A percentile compares a stretch with the other conserved stretches of the same genome.
These are phyloP conservation scores for Calophaca sinica DNA, from an alignment of 306 rosid genomes.

Conservation along the genomic window DNA sequence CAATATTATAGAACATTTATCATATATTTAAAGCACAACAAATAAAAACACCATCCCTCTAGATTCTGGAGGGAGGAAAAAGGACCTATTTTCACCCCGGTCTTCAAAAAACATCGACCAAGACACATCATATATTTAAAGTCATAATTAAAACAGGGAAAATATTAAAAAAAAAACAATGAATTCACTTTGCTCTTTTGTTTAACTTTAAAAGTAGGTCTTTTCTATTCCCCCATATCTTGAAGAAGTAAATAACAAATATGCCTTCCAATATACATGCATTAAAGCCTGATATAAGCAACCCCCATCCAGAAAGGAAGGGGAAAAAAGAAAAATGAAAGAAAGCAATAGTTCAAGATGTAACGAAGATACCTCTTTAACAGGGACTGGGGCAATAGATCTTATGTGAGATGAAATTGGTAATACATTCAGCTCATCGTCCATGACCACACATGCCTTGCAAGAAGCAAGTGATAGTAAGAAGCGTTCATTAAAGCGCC, in stretches of 20 bases:
- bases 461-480: slow-evolving; percentile 89
- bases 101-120: slow-evolving; percentile 35
- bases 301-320: background rate
- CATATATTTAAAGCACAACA: slow-evolving; percentile 37
- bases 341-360: slow-evolving; percentile 14
- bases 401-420: slow-evolving; percentile 94
- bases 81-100: background rate
- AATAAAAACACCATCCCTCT: slow-evolving; percentile 11
- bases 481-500: slow-evolving; percentile 96
- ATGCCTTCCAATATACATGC: slow-evolving; percentile 14
- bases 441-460: slow-evolving; percentile 89
- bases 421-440: slow-evolving; percentile 86
- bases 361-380: slow-evolving; percentile 70
- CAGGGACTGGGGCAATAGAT: slow-evolving; percentile 69
- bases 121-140: no score
- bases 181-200: no score
- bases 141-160: no score
- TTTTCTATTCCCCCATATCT: background rate
- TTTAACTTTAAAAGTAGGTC: background rate
- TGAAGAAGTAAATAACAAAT: background rate
- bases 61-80: background rate
- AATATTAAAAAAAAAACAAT: no score
- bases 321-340: background rate
- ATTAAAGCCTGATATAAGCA: background rate
- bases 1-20: slow-evolving; percentile 7